Evolutionary conservation across 2,329 filamentous ascomycete species (phyloP).

Genomic region (Epichloe festucae): DNA sequence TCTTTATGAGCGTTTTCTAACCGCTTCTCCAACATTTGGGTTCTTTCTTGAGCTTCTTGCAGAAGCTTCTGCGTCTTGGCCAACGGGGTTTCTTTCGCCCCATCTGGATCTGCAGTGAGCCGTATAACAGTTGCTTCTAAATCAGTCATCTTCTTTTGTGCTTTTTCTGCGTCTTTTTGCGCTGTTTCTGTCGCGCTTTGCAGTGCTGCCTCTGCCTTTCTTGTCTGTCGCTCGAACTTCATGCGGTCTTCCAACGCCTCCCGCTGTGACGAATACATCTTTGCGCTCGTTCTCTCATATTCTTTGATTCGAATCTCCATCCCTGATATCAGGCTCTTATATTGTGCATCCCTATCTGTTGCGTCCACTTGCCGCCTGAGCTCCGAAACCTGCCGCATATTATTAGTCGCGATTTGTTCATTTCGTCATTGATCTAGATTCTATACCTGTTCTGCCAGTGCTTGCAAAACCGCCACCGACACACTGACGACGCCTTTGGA

Average conservation of each 20-base stretch:
- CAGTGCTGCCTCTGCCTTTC: slow-evolving; percentile 23
- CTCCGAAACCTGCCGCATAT: slow-evolving; percentile 15
- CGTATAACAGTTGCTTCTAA: slow-evolving; percentile 22
- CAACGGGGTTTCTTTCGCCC: slow-evolving; percentile 13
- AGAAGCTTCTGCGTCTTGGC: slow-evolving; percentile 20
- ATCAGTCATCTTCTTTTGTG: slow-evolving; percentile 22
- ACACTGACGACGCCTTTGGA: slow-evolving; percentile 14
- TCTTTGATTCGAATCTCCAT: slow-evolving; percentile 34
- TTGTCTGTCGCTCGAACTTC: slow-evolving; percentile 32
- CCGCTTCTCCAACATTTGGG: slow-evolving; percentile 27
- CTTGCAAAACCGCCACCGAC: slow-evolving; percentile 23
- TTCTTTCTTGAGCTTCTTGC: slow-evolving; percentile 23
- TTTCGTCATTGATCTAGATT: not conserved
- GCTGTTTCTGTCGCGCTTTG: slow-evolving; percentile 15
- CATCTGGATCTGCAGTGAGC: slow-evolving; percentile 14
- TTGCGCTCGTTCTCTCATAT: slow-evolving; percentile 28
- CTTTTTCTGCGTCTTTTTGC: slow-evolving; percentile 23
- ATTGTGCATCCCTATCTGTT: slow-evolving; percentile 20
- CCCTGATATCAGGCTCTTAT: slow-evolving; percentile 28
- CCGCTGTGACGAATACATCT: slow-evolving; percentile 34
- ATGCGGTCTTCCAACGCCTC: slow-evolving; percentile 38
- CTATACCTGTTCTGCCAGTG: slow-evolving; percentile 25
- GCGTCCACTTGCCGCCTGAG: slow-evolving; percentile 15
- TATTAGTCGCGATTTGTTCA: not conserved
- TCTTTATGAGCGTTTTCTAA: slow-evolving; percentile 32